These are phyloP conservation scores for Pythium folliculosum DNA, from an alignment of 352 stramenopile species.

Conservation along the genomic window DNA sequence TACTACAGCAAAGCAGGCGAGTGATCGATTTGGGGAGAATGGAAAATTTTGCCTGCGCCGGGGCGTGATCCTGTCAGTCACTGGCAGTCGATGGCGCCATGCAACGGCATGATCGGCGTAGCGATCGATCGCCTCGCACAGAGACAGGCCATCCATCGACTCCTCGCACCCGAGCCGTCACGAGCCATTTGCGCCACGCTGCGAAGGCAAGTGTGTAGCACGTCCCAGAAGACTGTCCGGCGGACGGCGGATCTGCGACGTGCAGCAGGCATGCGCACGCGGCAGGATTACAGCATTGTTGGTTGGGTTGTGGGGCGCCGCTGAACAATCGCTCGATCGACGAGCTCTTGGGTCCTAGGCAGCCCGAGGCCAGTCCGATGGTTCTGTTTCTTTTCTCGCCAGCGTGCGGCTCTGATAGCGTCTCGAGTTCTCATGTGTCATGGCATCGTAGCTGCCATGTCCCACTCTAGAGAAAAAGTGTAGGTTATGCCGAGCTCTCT, in stretches of 20 bases:
- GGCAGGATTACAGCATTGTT: background rate
- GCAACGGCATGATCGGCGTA: slow-evolving; percentile 9
- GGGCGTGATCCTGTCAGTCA: background rate
- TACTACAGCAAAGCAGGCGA: background rate
- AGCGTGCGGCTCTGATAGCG: background rate
- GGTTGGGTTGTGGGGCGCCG: background rate
- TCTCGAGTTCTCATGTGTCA: slow-evolving; percentile 13
- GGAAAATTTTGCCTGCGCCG: background rate
- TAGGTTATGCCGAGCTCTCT: slow-evolving; percentile 30
- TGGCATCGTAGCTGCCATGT: background rate
- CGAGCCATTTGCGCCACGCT: background rate
- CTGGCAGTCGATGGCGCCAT: background rate
- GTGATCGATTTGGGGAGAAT: background rate
- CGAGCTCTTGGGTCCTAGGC: background rate
- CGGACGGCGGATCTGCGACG: background rate
- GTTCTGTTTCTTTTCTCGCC: slow-evolving; percentile 8
- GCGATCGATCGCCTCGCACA: background rate
- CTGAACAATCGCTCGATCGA: background rate
- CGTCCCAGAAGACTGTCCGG: background rate
- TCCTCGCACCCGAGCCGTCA: slow-evolving; percentile 4
- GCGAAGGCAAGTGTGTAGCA: no score
- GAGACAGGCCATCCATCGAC: slow-evolving; percentile 4
- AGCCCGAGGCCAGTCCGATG: background rate
- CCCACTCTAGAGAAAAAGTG: slow-evolving; percentile 27
- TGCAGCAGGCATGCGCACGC: no score